phyloP scores from a whole-genome alignment of 257 asterid genomes.

The Solanum stenotomum region DNA sequence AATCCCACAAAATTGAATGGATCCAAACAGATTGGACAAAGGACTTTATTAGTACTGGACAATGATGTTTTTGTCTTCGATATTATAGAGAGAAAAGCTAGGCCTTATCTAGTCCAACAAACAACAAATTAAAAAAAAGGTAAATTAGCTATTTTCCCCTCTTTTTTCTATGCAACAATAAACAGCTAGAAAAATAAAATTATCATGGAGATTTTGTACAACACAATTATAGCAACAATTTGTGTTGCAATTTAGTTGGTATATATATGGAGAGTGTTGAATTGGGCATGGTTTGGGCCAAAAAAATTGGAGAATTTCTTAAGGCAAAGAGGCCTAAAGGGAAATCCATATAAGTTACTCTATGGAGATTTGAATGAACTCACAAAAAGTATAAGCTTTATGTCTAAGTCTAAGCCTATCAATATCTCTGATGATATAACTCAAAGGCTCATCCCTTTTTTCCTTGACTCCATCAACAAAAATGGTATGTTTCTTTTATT shows the following conservation, averaged over 20 bases:
- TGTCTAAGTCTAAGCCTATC: no score
- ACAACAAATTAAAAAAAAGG: background rate
- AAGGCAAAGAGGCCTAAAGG: constrained; percentile 25
- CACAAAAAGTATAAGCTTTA: background rate
- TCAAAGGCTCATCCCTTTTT: constrained; percentile 22
- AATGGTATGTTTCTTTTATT: constrained; percentile 22
- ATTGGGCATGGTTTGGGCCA: constrained; percentile 31
- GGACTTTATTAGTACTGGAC: background rate
- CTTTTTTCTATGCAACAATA: background rate
- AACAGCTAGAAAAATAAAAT: background rate
- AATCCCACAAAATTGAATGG: background rate
- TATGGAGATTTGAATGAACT: constrained; percentile 30
- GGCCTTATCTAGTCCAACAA: background rate
- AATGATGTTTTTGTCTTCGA: background rate
- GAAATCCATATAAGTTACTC: constrained; percentile 21
- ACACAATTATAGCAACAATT: background rate
- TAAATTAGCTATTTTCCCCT: background rate
- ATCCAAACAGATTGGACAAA: background rate
- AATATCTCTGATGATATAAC: constrained; percentile 22
- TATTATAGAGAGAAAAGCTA: background rate
- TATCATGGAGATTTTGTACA: constrained; percentile 16
- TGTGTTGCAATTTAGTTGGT: constrained; percentile 1
- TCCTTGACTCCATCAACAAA: background rate
- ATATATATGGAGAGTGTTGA: constrained; percentile 16
- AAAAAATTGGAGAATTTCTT: constrained; percentile 20